phyloP scores from a whole-genome alignment of 257 asterid species.

The Solanum habrochaites region DNA sequence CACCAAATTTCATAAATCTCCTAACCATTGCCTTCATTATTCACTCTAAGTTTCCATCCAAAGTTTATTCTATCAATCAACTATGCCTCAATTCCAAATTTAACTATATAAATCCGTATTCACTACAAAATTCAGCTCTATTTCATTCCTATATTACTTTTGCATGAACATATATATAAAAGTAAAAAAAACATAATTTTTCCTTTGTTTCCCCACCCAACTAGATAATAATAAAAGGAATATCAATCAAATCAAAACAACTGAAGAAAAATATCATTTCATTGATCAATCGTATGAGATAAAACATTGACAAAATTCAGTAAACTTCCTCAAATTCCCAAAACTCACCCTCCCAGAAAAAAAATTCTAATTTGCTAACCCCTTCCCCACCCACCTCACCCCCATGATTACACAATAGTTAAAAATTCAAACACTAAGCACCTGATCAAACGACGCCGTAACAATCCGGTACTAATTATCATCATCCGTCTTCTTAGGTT shows the following conservation, averaged over 20 bases:
- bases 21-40: background rate
- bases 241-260: background rate
- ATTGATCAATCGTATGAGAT: background rate
- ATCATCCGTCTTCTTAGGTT: slow-evolving; percentile 45
- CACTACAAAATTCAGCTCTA: background rate
- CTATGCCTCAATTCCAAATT: background rate
- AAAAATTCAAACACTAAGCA: slow-evolving; percentile 1
- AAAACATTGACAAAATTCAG: background rate
- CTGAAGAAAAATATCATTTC: background rate
- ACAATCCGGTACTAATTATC: slow-evolving; percentile 12
- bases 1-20: background rate
- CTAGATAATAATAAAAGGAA: background rate
- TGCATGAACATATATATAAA: background rate
- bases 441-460: background rate
- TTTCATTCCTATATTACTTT: background rate
- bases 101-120: background rate
- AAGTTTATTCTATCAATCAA: background rate
- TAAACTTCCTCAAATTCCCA: background rate
- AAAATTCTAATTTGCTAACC: background rate
- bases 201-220: background rate
- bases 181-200: background rate
- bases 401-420: background rate
- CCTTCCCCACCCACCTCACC: background rate
- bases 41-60: background rate
- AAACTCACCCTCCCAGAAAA: background rate